Conservation (phyloP, 1,139 yeast species). For the Waltiozyma sp. region DNA sequence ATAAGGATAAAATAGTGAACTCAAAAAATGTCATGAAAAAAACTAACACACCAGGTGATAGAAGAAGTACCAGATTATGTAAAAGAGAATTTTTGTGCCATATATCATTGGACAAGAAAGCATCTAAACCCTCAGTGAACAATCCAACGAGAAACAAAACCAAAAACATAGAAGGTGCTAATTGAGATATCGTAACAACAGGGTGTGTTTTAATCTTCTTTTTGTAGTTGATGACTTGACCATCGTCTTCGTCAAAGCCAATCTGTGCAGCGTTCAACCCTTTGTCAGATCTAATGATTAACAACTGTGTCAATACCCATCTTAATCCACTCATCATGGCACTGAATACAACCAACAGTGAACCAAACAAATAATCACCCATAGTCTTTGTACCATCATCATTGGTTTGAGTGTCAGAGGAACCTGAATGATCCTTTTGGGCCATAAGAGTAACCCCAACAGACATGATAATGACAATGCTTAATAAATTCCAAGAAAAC, state of each 20-base stretch:
- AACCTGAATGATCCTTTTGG: slow-evolving; percentile 22
- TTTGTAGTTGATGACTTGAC: neutral
- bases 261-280: neutral
- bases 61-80: slow-evolving; percentile 44
- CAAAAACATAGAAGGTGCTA: slow-evolving; percentile 76
- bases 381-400: slow-evolving; percentile 13
- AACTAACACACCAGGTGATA: slow-evolving; percentile 79
- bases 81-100: slow-evolving; percentile 52
- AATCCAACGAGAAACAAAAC: slow-evolving; percentile 51
- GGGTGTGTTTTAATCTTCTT: slow-evolving; percentile 41
- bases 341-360: slow-evolving; percentile 62
- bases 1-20: slow-evolving; percentile 68
- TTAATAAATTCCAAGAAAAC: slow-evolving; percentile 52
- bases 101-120: slow-evolving; percentile 41
- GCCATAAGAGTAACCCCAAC: slow-evolving; percentile 85
- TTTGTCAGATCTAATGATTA: slow-evolving; percentile 35
- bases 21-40: slow-evolving; percentile 88
- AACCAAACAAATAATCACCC: slow-evolving; percentile 37
- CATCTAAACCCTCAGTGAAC: slow-evolving; percentile 51
- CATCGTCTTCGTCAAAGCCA: neutral
- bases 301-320: slow-evolving; percentile 88
- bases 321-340: slow-evolving; percentile 80
- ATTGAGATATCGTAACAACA: slow-evolving; percentile 67
- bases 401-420: slow-evolving; percentile 5
- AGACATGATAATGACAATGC: slow-evolving; percentile 70